A percentile compares a stretch with the other conserved stretches of the same genome.
These are phyloP conservation scores for Cymodocea nodosa DNA, from an alignment of 116 monocot species.

Conservation along the genomic window DNA sequence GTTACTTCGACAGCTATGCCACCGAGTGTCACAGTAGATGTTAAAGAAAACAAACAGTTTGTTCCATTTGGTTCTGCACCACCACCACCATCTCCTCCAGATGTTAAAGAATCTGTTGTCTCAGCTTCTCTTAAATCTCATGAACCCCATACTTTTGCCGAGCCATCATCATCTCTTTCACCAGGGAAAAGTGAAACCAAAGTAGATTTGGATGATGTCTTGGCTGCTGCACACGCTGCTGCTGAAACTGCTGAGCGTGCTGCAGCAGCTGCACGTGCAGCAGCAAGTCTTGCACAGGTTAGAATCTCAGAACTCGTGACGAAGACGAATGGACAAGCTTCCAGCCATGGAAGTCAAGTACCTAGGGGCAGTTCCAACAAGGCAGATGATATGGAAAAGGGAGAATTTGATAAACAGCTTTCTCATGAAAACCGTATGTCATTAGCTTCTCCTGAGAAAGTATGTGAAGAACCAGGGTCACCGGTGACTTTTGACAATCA, in stretches of 20 bases:
- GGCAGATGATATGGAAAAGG: not conserved
- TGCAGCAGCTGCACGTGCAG: conserved; percentile 68
- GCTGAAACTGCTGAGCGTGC: conserved; percentile 79
- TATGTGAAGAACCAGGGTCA: conserved; percentile 9
- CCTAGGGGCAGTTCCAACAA: not conserved
- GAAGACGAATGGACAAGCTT: conserved; percentile 16
- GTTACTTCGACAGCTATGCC: not conserved
- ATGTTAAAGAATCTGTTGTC: too few species aligned
- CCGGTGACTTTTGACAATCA: conserved; percentile 9
- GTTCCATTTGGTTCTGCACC: conserved; percentile 50
- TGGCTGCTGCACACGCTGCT: conserved; percentile 72
- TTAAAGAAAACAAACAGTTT: conserved; percentile 29
- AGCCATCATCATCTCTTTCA: conserved; percentile 5
- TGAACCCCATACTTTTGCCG: conserved; percentile 6
- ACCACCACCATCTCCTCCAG: conserved; percentile 6
- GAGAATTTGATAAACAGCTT: too few species aligned
- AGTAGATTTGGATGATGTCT: conserved; percentile 64
- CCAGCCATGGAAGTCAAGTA: conserved; percentile 11
- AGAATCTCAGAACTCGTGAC: conserved; percentile 56
- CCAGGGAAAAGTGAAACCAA: conserved; percentile 9
- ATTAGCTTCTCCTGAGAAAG: conserved; percentile 3
- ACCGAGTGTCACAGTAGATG: not conserved
- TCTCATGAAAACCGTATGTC: not conserved
- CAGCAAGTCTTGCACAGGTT: conserved; percentile 76
- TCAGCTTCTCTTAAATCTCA: not conserved